Evolutionary conservation across 2,329 filamentous ascomycete species (phyloP), one percentile per base, ranked within the genome.

Genomic region (Fusarium sp.): DNA sequence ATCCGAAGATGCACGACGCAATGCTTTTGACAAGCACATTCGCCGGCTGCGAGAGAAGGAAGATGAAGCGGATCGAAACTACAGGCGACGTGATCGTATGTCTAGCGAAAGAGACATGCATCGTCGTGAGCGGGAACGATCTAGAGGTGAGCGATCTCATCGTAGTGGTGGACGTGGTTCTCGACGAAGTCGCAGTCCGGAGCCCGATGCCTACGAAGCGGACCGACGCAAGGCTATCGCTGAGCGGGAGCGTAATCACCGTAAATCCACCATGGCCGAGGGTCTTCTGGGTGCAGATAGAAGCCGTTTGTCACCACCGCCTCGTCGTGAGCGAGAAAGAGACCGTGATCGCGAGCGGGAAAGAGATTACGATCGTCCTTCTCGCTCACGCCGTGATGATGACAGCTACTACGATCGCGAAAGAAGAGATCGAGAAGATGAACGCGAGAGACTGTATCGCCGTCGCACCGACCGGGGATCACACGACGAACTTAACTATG

Each of bases 181-280:
- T 75, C 87, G 94, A 77, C 89, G 90, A 77, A 97, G 94, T 80
- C 94, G 95, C 78, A 95, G 93, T 77, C 95, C 95, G n/a, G 96
- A 98, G 82, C 90, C 90, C 66, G 95, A 99, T 84, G 90, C 94
- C 25, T 99, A 99, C 82, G 96, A 98, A 83, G 96, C 95, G 68
- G 96, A 99, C 81, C 91, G 96, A 74, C 93, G 95, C 78, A 96
- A 96, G 82, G 96, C 96, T 47, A 95, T 96, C 80, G 95, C 95
- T 65, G 95, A 97, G 80, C 92, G 97, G 53, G 97, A 98, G 84
- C 93, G 95, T 74, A 95, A 97, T 77, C 97, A 97, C 83, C 92
- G 94, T 81, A 97, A 96, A 84, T 87, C 90, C 49, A 91, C 88
- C 80, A 90, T 90, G 84, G 93, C 92, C 73, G 90, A 91, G 77